phyloP scores from a whole-genome alignment of 768 basidiomycete genomes.

The Hypholoma fasciculare region DNA sequence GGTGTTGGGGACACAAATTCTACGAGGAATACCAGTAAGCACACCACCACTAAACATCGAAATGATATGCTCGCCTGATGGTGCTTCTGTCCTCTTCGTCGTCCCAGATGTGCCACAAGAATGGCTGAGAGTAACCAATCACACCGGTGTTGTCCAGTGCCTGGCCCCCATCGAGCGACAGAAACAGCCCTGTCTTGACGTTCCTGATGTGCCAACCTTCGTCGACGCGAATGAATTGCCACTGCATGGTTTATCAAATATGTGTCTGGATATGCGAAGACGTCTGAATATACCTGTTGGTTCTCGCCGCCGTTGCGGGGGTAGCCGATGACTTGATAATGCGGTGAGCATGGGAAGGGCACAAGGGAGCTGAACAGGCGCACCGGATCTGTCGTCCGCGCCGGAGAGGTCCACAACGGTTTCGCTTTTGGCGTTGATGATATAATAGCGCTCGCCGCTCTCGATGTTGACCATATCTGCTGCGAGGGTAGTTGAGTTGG shows the following conservation, averaged over 20 bases:
- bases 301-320: slow-evolving; percentile 36
- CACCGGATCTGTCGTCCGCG: slow-evolving; percentile 33
- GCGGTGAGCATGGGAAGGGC: slow-evolving; percentile 7
- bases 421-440: slow-evolving; percentile 39
- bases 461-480: slow-evolving; percentile 19
- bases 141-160: slow-evolving; percentile 12
- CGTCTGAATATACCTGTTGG: slow-evolving; percentile 33
- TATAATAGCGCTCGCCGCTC: slow-evolving; percentile 27
- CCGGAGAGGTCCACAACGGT: slow-evolving; percentile 48
- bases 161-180: slow-evolving; percentile 24
- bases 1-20: slow-evolving; percentile 35
- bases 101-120: slow-evolving; percentile 38
- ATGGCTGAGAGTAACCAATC: background rate
- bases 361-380: slow-evolving; percentile 2
- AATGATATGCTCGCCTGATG: slow-evolving; percentile 23
- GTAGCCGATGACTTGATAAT: slow-evolving; percentile 42
- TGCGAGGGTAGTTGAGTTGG: background rate
- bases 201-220: slow-evolving; percentile 33
- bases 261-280: background rate
- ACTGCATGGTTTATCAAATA: slow-evolving; percentile 1
- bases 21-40: slow-evolving; percentile 12
- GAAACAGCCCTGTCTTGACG: slow-evolving; percentile 27
- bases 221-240: slow-evolving; percentile 7
- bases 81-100: slow-evolving; percentile 17
- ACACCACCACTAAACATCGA: background rate